phyloP scores from a whole-genome alignment of 768 basidiomycete species.

The Phaeotremella fagi region DNA sequence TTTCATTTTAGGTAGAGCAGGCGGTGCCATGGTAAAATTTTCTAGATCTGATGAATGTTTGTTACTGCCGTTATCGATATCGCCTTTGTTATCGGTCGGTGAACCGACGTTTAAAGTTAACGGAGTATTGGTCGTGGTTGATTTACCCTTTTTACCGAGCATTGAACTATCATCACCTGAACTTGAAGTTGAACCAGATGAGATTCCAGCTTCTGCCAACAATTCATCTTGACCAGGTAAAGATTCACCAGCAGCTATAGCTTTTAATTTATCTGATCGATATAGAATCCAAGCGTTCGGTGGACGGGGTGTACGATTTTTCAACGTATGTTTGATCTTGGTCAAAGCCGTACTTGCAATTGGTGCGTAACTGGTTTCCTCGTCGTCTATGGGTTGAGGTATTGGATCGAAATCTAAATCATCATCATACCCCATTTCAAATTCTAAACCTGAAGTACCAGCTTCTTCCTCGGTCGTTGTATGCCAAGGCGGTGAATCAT shows the following conservation, averaged over 20 bases:
- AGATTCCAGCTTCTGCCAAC: constrained; percentile 13
- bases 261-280: constrained; percentile 58
- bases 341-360: too few relatives aligned
- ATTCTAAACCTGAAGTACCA: constrained; percentile 8
- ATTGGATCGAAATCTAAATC: constrained; percentile 2
- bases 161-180: constrained; percentile 9
- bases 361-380: too few relatives aligned
- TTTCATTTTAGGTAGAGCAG: constrained; percentile 15
- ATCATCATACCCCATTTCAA: constrained; percentile 1
- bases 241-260: constrained; percentile 43
- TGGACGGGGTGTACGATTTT: constrained; percentile 55
- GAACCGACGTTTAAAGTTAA: background rate
- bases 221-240: constrained; percentile 30
- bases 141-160: constrained; percentile 1
- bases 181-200: background rate
- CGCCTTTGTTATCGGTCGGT: background rate
- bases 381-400: background rate
- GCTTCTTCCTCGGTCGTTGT: constrained; percentile 13
- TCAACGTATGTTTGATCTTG: background rate
- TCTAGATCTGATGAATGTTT: too few relatives aligned
- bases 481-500: constrained; percentile 14
- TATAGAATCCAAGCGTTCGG: constrained; percentile 81
- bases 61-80: constrained; percentile 26
- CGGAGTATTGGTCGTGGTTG: background rate
- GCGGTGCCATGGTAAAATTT: constrained; percentile 28